Conservation (phyloP, 805 yeast genomes). For the Wickerhamiella occidentalis region DNA sequence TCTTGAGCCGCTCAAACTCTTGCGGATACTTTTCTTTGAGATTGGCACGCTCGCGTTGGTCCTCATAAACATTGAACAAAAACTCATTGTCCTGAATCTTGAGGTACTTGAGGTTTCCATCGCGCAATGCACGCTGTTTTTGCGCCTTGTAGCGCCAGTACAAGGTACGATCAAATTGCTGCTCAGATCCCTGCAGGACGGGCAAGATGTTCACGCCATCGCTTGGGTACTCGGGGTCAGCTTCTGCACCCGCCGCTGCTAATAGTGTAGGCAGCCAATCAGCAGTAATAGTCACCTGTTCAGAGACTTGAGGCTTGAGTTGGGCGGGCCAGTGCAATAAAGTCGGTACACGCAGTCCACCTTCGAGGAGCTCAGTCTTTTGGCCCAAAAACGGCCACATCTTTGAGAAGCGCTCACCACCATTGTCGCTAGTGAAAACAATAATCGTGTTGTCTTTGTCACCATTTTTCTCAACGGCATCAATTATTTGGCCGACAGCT, state of each 20-base stretch:
- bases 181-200: slow-evolving; percentile 29
- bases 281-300: slow-evolving; percentile 44
- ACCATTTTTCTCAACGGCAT: slow-evolving; percentile 32
- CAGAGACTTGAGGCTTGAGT: slow-evolving; percentile 22
- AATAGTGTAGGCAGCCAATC: slow-evolving; percentile 47
- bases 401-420: slow-evolving; percentile 51
- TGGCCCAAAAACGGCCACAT: slow-evolving; percentile 41
- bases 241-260: slow-evolving; percentile 37
- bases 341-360: slow-evolving; percentile 48
- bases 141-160: slow-evolving; percentile 21
- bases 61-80: slow-evolving; percentile 27
- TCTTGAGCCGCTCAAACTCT: slow-evolving; percentile 33
- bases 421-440: slow-evolving; percentile 52
- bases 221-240: slow-evolving; percentile 39
- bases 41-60: slow-evolving; percentile 43
- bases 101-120: slow-evolving; percentile 19
- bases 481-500: slow-evolving; percentile 39
- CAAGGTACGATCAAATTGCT: slow-evolving; percentile 15
- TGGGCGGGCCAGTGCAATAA: slow-evolving; percentile 36
- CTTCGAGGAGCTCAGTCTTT: slow-evolving; percentile 49
- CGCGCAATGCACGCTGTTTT: slow-evolving; percentile 18
- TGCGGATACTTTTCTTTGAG: slow-evolving; percentile 31
- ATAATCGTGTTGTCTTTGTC: slow-evolving; percentile 44
- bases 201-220: slow-evolving; percentile 33
- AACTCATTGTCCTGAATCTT: slow-evolving; percentile 17